Base-by-base conservation (phyloP, 306 rosid species). In the Glycyrrhiza uralensis region DNA sequence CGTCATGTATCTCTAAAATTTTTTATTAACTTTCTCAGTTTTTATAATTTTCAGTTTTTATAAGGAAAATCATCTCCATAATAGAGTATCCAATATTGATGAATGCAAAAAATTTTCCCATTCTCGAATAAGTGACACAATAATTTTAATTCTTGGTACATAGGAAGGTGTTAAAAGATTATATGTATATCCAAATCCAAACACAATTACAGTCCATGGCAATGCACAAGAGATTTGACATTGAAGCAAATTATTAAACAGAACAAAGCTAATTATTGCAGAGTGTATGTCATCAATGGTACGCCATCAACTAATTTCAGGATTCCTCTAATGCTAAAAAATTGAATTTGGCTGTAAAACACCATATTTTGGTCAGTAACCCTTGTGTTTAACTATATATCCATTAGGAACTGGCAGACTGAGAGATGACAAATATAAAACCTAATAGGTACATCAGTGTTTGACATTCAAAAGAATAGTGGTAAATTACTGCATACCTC, bases 301-400 rank as follows among this genome's bases (percentile, higher is more conserved):
- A 42, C 18, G 30, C 10, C 39, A 50, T 59, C 24, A 7, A 18
- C 68, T 58, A 50, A 32, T n/a, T 60, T 67, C 67, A 50, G 39
- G 38, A 44, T 17, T 14, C 44, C 46, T 47, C 4, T n/a, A 51
- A 38, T 14, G 45, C 36, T 23, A 2, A 20, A 33, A 55, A 54
- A 62, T 22, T 62, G 54, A 71, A 71, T 23, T 35, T 44, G 66
- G 15, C 42, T 23, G 30, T n/a, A 72, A 44, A 63, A 44, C 44
- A 51, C 38, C 57, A 33, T 5, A 58, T 50, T 54, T 61, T 33
- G 33, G 57, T 44, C 41, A 49, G 26, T 49, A 45, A 45, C 41
- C 47, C 62, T 46, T 23, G 6, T 26, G 47, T 32, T 41, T 47
- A 74, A 29, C 39, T 17, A 13, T 18, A 23, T 42, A 61, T 52